Conservation (phyloP, 495 filamentous ascomycete species). For the Aspergillus kassunensis region DNA sequence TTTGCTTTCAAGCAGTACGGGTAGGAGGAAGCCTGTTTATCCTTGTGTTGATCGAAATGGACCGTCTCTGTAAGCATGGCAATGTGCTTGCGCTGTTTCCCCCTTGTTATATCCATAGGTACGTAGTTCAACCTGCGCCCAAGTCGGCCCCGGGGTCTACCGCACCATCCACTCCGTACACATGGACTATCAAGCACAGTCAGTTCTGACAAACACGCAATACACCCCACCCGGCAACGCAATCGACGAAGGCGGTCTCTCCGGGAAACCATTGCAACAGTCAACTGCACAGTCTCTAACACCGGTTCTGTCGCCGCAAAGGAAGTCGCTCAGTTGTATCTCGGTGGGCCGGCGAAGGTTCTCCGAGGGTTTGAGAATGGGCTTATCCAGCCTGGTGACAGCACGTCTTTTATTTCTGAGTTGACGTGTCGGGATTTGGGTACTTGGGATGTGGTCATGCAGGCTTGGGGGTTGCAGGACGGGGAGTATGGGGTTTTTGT, state of each 20-base stretch:
- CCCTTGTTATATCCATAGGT: too few relatives aligned
- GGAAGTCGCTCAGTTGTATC: conserved; percentile 60
- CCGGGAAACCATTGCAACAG: conserved; percentile 50
- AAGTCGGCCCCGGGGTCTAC: too few relatives aligned
- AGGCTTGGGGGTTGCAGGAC: conserved; percentile 55
- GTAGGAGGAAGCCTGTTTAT: too few relatives aligned
- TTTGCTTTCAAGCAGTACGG: too few relatives aligned
- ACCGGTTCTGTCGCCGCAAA: conserved; percentile 46
- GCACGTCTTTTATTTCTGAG: conserved; percentile 45
- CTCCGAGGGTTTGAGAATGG: conserved; percentile 67
- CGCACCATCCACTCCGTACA: too few relatives aligned
- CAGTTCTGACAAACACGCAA: background rate
- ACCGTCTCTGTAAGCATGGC: too few relatives aligned
- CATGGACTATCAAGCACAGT: too few relatives aligned
- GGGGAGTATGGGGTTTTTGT: conserved; percentile 50
- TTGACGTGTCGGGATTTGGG: conserved; percentile 63
- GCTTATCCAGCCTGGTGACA: conserved; percentile 36
- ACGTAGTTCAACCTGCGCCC: too few relatives aligned
- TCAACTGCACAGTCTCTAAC: conserved; percentile 50
- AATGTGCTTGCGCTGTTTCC: too few relatives aligned
- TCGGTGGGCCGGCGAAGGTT: conserved; percentile 50
- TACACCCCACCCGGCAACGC: conserved; percentile 9
- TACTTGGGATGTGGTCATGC: conserved; percentile 57
- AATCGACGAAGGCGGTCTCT: conserved; percentile 54
- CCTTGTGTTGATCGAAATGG: too few relatives aligned